Percentiles rank a stretch among this genome's conserved stretches.
Evolutionary conservation across 805 yeast genomes (phyloP).

Genomic region (Candida nanaspora): DNA sequence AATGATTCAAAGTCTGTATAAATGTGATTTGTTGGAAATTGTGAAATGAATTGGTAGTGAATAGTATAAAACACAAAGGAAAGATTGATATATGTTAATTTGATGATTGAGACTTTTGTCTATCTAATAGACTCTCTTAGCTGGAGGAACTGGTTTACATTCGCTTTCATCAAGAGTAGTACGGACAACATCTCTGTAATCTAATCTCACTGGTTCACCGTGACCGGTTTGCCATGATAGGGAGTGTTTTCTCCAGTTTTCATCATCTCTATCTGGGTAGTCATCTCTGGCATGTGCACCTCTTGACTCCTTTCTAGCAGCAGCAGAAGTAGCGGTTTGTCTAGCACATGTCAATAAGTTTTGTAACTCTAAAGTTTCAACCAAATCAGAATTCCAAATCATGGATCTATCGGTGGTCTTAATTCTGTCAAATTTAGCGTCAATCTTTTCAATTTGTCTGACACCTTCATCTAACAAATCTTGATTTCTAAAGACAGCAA

Average conservation of each 20-base stretch:
- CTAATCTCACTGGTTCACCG: conserved; percentile 68
- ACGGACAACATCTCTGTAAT: conserved; percentile 78
- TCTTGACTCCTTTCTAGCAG: conserved; percentile 93
- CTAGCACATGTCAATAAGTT: conserved; percentile 95
- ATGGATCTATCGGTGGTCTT: conserved; percentile 92
- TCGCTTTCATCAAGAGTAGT: conserved; percentile 85
- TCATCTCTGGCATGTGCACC: conserved; percentile 99
- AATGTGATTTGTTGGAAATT: no score
- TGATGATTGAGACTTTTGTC: neutral
- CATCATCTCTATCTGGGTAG: conserved; percentile 93
- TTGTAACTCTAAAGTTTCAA: conserved; percentile 92
- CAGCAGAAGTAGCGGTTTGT: conserved; percentile 92
- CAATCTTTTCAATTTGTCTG: conserved; percentile 64
- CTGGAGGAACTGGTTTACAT: conserved; percentile 95
- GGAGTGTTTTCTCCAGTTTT: conserved; percentile 95
- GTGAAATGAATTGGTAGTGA: no score
- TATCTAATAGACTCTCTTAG: conserved; percentile 50
- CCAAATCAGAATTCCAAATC: conserved; percentile 98
- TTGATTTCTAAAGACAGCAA: conserved; percentile 95
- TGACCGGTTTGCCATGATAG: conserved; percentile 78
- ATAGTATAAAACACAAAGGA: no score
- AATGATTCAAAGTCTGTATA: no score
- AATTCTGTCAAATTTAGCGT: conserved; percentile 63
- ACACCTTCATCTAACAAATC: conserved; percentile 91
- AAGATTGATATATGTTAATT: no score